phyloP scores from a whole-genome alignment of 1,139 yeast species.

The Sugiyamaella novakii region DNA sequence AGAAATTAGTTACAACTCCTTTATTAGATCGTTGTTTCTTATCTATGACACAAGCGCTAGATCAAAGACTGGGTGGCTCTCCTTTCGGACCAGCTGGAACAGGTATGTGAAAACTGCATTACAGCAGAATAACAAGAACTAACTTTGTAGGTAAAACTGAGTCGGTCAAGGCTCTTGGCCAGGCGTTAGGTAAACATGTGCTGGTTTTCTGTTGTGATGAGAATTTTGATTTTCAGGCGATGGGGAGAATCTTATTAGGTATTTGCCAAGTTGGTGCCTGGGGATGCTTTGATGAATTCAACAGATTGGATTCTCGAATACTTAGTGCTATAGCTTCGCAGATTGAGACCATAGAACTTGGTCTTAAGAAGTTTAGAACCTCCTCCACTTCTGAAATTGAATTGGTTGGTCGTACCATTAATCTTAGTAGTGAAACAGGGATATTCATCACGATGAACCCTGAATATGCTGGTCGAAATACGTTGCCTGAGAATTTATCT shows the following conservation, averaged over 20 bases:
- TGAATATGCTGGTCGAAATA: constrained; percentile 78
- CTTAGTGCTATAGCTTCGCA: constrained; percentile 87
- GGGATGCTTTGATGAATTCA: constrained; percentile 97
- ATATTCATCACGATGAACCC: constrained; percentile 93
- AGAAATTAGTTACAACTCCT: constrained; percentile 76
- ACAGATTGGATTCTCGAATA: constrained; percentile 69
- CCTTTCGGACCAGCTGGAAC: constrained; percentile 98
- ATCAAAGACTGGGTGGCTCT: constrained; percentile 81
- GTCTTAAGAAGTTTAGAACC: constrained; percentile 25
- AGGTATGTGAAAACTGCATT: constrained; percentile 48
- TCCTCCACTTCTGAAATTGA: constrained; percentile 42
- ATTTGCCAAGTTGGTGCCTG: constrained; percentile 87
- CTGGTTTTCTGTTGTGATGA: constrained; percentile 92
- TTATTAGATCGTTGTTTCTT: constrained; percentile 65
- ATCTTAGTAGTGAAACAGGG: constrained; percentile 56
- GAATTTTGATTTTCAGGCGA: constrained; percentile 77
- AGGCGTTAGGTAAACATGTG: constrained; percentile 77
- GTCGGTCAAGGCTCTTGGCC: constrained; percentile 81
- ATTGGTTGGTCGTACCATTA: constrained; percentile 51
- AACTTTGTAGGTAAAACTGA: constrained; percentile 62
- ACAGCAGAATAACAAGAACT: constrained; percentile 18
- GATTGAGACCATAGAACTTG: constrained; percentile 66
- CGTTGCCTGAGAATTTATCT: constrained; percentile 83
- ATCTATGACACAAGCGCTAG: constrained; percentile 73
- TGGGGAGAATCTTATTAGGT: constrained; percentile 78